phyloP scores from a whole-genome alignment of 441 rosid species.

The Eugenia klotzschiana region DNA sequence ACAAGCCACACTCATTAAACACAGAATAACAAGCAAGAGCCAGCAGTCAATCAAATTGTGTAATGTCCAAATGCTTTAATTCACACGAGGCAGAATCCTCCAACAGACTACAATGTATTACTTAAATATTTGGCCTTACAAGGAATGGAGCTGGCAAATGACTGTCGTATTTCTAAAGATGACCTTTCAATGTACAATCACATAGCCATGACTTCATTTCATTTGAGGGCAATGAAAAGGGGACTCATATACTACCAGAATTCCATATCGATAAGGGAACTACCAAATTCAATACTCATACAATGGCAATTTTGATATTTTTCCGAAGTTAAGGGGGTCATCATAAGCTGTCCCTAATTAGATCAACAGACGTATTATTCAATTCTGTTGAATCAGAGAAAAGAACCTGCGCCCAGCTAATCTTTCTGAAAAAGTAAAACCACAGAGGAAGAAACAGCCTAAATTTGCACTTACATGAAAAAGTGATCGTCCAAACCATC shows the following conservation, averaged over 20 bases:
- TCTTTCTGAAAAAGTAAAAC: background rate
- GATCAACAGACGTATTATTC: background rate
- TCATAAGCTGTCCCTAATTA: background rate
- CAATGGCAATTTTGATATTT: background rate
- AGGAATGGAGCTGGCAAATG: background rate
- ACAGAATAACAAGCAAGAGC: background rate
- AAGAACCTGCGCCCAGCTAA: background rate
- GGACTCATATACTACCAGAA: background rate
- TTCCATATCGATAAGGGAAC: background rate
- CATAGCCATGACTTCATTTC: background rate
- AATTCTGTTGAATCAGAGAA: background rate
- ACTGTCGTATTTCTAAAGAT: background rate
- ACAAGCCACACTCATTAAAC: background rate
- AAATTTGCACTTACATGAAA: constrained; percentile 67
- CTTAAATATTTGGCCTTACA: background rate
- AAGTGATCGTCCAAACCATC: constrained; percentile 98
- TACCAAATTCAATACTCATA: background rate
- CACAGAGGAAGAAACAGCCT: background rate
- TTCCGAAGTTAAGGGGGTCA: background rate
- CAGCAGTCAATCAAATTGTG: background rate
- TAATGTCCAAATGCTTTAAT: background rate
- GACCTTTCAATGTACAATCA: background rate
- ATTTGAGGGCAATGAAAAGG: background rate
- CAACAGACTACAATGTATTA: background rate
- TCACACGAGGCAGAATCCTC: background rate